Base-by-base conservation (phyloP, 2,329 filamentous ascomycete species). In the Talaromyces sp. region DNA sequence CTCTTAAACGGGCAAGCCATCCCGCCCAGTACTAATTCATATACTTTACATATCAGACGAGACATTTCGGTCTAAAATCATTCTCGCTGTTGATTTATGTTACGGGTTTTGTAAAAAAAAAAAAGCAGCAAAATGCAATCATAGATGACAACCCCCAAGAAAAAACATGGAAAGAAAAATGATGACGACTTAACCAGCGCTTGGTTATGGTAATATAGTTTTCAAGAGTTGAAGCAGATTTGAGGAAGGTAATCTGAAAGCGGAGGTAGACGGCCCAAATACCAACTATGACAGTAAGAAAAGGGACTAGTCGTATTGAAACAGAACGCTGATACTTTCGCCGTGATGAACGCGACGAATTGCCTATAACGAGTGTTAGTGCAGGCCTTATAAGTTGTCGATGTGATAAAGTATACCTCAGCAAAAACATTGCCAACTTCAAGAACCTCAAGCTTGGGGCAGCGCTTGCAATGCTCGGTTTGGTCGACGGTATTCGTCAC, bases 401-500 rank as follows among this genome's bases (percentile, higher is more conserved):
- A 16, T 64, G 10, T 37, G n/a, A 24, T 37, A 43, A 22, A 52
- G 75, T 78, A 71, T 76, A 87, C 92, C 84, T 98, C 94, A 66
- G 92, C 93, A 76, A 98, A 97, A 65, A 97, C 89, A 70, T 86
- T 84, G 62, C 92, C 92, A 67, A 98, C 88, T 74, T 98, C 94
- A 67, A 99, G 82, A 59, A 97, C 90, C 77, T 97, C 93, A 60
- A 99, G 82, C 82, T 98, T 98, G 45, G 90, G 86, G 75, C 94
- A 97, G 60, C 88, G 78, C 68, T 82, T 84, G 74, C 87, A 83
- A 79, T 98, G 90, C 70, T 96, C 90, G 39, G 88, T 82, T 78
- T 98, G 95, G 54, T 94, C 92, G 16, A 98, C 93, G 31, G 90
- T 96, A 80, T 98, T 98, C 74, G 95, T 98, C 64, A 97, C 93